These are phyloP conservation scores for Pseudotulostoma volvatum DNA, from an alignment of 495 filamentous ascomycete genomes.

Conservation along the genomic window DNA sequence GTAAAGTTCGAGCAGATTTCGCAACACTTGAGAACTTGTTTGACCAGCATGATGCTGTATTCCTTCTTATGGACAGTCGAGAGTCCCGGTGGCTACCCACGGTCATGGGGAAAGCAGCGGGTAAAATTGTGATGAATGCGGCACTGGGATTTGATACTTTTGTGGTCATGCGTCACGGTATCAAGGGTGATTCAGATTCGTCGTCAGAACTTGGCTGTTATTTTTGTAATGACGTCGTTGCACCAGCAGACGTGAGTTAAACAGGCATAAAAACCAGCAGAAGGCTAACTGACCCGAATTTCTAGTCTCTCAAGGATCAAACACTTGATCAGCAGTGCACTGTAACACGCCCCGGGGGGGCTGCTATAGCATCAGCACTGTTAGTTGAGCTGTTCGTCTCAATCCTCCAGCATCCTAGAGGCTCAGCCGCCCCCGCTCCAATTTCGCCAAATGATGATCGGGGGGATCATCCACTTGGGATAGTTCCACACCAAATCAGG, in stretches of 20 bases:
- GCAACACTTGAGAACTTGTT: slow-evolving; percentile 57
- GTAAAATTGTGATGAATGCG: slow-evolving; percentile 92
- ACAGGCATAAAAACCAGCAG: background rate
- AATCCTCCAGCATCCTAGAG: slow-evolving; percentile 66
- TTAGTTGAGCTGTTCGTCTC: slow-evolving; percentile 82
- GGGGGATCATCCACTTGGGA: slow-evolving; percentile 63
- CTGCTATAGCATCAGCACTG: slow-evolving; percentile 81
- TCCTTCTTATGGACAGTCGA: slow-evolving; percentile 89
- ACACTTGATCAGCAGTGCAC: slow-evolving; percentile 98
- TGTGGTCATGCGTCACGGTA: slow-evolving; percentile 90
- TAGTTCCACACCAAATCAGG: slow-evolving; percentile 83
- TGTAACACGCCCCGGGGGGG: slow-evolving; percentile 83
- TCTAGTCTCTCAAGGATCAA: slow-evolving; percentile 73
- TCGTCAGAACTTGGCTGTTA: slow-evolving; percentile 69
- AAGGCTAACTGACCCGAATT: slow-evolving; percentile 25
- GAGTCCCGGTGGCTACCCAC: slow-evolving; percentile 96
- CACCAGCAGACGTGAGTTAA: slow-evolving; percentile 71
- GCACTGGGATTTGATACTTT: slow-evolving; percentile 93
- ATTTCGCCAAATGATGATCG: slow-evolving; percentile 35
- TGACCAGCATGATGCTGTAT: slow-evolving; percentile 79
- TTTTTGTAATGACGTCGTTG: slow-evolving; percentile 96
- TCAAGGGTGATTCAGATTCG: slow-evolving; percentile 23
- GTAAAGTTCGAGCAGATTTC: slow-evolving; percentile 52
- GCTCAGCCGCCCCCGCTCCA: slow-evolving; percentile 43
- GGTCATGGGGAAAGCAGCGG: slow-evolving; percentile 82